Evolutionary conservation across 2,329 filamentous ascomycete genomes (phyloP), one percentile per base, ranked within the genome.

Genomic region (Nigrograna mackinnonii): DNA sequence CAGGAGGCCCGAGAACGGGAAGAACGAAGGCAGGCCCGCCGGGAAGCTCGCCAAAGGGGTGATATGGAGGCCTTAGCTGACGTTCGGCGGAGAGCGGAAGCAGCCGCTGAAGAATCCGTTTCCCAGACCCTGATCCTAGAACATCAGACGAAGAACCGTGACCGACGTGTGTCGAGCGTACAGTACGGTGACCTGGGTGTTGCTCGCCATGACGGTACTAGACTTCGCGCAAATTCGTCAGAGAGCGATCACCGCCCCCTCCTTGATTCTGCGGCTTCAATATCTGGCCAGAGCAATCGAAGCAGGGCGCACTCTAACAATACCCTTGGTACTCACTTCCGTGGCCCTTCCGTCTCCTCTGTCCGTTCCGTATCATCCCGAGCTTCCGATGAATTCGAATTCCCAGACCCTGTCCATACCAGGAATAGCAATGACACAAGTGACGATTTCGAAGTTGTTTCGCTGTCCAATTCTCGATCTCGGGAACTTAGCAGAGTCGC

Each of bases 1-100:
- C 78, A 82, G 42, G 87, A 95, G 64, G 78, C 86, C 28, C 82
- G 83, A 4, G 90, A 94, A 49, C 84, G 90, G 4, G 89, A 95
- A 53, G 84, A 87, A 50, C 77, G 88, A n/a, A 78, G 89, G 38
- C 78, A 81, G 35, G 75, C 83, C 43, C 78, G 89, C 20, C 75
- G 82, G 21, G 87, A 91, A 50, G 91, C 91, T 9, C 81, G 88
- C 37, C 79, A 77, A 41, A 77, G 85, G 37, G 85, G 87, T 37
- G 90, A 95, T 67, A 66, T 66, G n/a, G 74, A 79, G 2, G 82
- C 87, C 1, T 70, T 95, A n/a, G 80, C 84, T 43, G 77, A 64
- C 35, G 58, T 69, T n/a, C 76, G 83, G 35, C 75, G 78, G 9
- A 75, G 81, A 26, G 71, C 72, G 11, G 68, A 70, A 41, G 70